Evolutionary conservation across 192 early-diverging fungal genomes (phyloP), one percentile per base, ranked within the genome.

Genomic region (Backusella mclennaniae): DNA sequence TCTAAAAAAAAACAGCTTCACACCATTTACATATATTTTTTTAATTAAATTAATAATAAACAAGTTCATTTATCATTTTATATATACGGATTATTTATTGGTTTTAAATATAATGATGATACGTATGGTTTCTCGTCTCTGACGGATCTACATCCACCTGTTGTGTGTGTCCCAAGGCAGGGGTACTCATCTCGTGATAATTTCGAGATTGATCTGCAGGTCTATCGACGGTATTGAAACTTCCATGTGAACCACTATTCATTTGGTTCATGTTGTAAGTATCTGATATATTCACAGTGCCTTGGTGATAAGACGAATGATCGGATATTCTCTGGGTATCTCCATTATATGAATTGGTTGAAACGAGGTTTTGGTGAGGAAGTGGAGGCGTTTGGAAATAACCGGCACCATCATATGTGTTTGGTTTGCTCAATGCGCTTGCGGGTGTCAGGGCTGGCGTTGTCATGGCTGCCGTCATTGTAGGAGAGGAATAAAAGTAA

Each of bases 171-270:
- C 23, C 21, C 26, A 63, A 63, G 4, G 56, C 56, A 63, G 56
- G 56, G 29, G 56, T 63, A 8, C 26, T 63, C 56, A 63, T 4
- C 56, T 63, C 56, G 9, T 63, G 56, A 63, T 63, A 63, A 29
- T 63, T 8, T 63, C 56, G 56, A 63, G 56, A 11, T 4, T 14
- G 8, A 63, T 63, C 56, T 63, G 56, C 56, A 63, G 56, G 26
- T 63, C 12, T 8, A 63, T 63, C 56, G 56, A 63, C 56, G 12
- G 56, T 63, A 63, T 63, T 63, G 56, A 63, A 63, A 63, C 56
- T 63, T 63, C 7, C 23, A 63, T 63, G 56, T 29, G 56, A 29
- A 26, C 23, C 26, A 14, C 26, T 63, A 4, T 11, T 63, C 11
- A 26, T 3, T 8, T 56, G 53, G 19, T 8, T 21, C 56, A 63